Conservation (phyloP, 164 flowering plant species). For the Malania oleifera region DNA sequence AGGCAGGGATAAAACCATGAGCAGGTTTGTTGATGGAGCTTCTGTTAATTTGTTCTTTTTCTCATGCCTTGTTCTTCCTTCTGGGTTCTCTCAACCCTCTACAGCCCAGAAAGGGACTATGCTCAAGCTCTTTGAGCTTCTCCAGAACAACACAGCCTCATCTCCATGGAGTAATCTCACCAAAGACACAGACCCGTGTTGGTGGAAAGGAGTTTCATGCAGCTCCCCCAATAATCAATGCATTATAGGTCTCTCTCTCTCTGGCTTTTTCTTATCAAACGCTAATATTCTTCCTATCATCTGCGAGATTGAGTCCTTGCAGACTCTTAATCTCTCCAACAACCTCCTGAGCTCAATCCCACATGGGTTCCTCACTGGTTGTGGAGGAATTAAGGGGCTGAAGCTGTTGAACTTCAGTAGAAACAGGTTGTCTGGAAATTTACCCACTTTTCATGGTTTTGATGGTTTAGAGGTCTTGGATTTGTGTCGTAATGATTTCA, state of each 20-base stretch:
- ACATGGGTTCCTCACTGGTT: slow-evolving; percentile 33
- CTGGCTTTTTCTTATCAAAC: slow-evolving; percentile 29
- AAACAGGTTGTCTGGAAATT: slow-evolving; percentile 31
- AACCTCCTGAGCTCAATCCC: slow-evolving; percentile 41
- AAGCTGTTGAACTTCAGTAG: slow-evolving; percentile 45
- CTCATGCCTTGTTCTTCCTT: slow-evolving; percentile 12
- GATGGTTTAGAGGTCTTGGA: slow-evolving; percentile 42
- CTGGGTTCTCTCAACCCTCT: slow-evolving; percentile 25
- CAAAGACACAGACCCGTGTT: slow-evolving; percentile 36
- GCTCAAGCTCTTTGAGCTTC: slow-evolving; percentile 25
- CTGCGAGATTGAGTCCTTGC: slow-evolving; percentile 45
- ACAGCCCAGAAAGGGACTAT: slow-evolving; percentile 33
- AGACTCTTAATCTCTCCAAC: slow-evolving; percentile 47
- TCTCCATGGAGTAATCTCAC: slow-evolving; percentile 10
- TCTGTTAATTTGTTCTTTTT: slow-evolving; percentile 6
- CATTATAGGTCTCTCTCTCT: slow-evolving; percentile 32
- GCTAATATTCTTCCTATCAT: slow-evolving; percentile 29
- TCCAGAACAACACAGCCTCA: slow-evolving; percentile 5
- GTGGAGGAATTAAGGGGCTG: slow-evolving; percentile 40
- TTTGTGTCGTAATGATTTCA: slow-evolving; percentile 40
- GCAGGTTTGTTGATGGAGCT: slow-evolving; percentile 19
- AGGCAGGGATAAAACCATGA: slow-evolving; percentile 15
- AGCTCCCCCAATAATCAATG: slow-evolving; percentile 13
- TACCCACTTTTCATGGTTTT: slow-evolving; percentile 51
- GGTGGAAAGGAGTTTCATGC: slow-evolving; percentile 54